Evolutionary conservation across 805 yeast species (phyloP).

Genomic region (Kluyveromyces aestuarii): DNA sequence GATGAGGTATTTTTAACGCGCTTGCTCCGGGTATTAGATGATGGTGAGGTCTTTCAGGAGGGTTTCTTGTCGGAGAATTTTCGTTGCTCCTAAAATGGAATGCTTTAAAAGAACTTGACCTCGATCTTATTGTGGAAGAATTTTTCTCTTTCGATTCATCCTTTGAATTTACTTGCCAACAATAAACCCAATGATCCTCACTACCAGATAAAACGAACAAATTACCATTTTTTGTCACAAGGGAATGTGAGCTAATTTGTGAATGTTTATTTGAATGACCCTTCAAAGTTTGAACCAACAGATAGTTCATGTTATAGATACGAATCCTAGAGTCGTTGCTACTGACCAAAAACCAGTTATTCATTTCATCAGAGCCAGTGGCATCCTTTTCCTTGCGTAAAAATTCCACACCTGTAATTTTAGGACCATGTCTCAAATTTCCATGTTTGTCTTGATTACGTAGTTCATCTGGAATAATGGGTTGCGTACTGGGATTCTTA

Average conservation of each 20-base stretch:
- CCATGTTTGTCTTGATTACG: constrained; percentile 19
- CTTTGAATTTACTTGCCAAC: constrained; percentile 48
- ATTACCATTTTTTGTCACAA: constrained; percentile 8
- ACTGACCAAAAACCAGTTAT: constrained; percentile 46
- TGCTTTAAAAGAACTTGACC: constrained; percentile 6
- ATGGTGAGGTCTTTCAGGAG: constrained; percentile 7
- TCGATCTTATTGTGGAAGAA: not conserved
- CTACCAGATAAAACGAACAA: constrained; percentile 64
- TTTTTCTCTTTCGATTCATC: constrained; percentile 12
- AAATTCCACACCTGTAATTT: constrained; percentile 68
- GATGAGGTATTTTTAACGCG: constrained; percentile 24
- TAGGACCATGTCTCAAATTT: constrained; percentile 35
- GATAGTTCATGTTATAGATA: constrained; percentile 47
- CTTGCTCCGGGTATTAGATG: not conserved
- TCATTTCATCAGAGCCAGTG: constrained; percentile 20
- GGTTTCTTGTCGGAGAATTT: not conserved
- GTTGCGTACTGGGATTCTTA: constrained; percentile 16
- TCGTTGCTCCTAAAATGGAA: constrained; percentile 4
- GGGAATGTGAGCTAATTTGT: constrained; percentile 50
- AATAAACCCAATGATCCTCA: constrained; percentile 79
- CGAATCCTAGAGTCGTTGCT: constrained; percentile 78
- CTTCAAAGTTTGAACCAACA: constrained; percentile 56
- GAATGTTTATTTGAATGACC: constrained; percentile 67
- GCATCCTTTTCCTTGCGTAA: constrained; percentile 17
- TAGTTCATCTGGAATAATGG: constrained; percentile 19